Evolutionary conservation across 2,329 filamentous ascomycete species (phyloP).

Genomic region (Apiospora malaysiana): DNA sequence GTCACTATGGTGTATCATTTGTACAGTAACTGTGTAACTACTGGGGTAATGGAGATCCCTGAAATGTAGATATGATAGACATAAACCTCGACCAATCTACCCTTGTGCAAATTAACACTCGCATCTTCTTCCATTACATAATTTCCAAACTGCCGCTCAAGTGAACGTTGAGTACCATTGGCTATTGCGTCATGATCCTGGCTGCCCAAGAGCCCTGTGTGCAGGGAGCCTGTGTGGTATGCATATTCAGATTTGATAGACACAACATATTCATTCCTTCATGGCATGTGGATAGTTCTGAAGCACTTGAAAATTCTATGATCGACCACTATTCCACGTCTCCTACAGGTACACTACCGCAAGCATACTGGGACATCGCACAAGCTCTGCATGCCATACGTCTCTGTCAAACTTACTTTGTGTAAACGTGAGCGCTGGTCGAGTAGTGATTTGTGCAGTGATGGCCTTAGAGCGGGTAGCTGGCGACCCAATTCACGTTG

Average conservation of each 20-base stretch:
- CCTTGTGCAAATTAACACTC: neutral
- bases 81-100: neutral
- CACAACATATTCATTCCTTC: neutral
- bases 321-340: neutral
- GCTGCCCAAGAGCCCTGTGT: neutral
- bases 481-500: neutral
- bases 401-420: neutral
- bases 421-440: neutral
- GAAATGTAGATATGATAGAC: constrained; percentile 3
- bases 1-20: neutral
- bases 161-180: neutral
- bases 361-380: no score
- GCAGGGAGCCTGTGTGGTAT: no score
- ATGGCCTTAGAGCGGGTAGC: neutral
- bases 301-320: neutral
- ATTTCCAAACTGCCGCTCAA: neutral
- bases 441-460: neutral
- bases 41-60: neutral
- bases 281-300: neutral
- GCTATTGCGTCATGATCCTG: neutral
- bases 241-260: neutral
- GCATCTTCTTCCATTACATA: neutral
- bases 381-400: neutral
- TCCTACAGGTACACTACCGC: no score
- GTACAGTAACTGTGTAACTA: constrained; percentile 18